Evolutionary conservation across 1,139 yeast species (phyloP).

Genomic region (Debaryomyces subglobosus): DNA sequence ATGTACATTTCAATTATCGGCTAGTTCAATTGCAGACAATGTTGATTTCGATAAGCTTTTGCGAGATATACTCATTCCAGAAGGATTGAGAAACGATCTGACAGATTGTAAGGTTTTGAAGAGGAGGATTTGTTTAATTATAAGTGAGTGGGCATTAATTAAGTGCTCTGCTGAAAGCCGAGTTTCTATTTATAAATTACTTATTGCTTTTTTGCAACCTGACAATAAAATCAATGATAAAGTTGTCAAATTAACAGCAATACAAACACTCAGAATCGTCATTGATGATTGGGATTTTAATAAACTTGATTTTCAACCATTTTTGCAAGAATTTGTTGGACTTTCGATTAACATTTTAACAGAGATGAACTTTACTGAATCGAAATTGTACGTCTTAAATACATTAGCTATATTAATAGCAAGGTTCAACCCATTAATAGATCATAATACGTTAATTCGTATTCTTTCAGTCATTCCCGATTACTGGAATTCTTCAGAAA

Average conservation of each 20-base stretch:
- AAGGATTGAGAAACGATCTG: constrained; percentile 50
- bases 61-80: constrained; percentile 64
- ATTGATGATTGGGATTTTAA: constrained; percentile 89
- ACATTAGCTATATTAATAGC: constrained; percentile 68
- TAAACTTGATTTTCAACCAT: constrained; percentile 68
- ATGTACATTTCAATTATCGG: constrained; percentile 79
- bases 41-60: constrained; percentile 68
- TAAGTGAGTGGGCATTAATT: constrained; percentile 79
- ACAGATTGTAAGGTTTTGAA: constrained; percentile 64
- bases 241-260: constrained; percentile 75
- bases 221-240: constrained; percentile 57
- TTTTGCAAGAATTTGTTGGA: constrained; percentile 53
- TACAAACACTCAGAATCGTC: constrained; percentile 68
- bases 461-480: constrained; percentile 67
- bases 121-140: constrained; percentile 74
- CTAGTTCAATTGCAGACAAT: constrained; percentile 63
- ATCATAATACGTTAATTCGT: constrained; percentile 50
- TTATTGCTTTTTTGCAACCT: constrained; percentile 48
- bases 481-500: constrained; percentile 66
- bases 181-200: constrained; percentile 60
- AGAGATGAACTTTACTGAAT: constrained; percentile 63
- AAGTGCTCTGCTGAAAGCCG: constrained; percentile 64
- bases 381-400: constrained; percentile 70
- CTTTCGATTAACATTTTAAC: constrained; percentile 51
- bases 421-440: constrained; percentile 62